phyloP scores from a whole-genome alignment of 2,329 filamentous ascomycete species.

The Plenodomus lindquistii region DNA sequence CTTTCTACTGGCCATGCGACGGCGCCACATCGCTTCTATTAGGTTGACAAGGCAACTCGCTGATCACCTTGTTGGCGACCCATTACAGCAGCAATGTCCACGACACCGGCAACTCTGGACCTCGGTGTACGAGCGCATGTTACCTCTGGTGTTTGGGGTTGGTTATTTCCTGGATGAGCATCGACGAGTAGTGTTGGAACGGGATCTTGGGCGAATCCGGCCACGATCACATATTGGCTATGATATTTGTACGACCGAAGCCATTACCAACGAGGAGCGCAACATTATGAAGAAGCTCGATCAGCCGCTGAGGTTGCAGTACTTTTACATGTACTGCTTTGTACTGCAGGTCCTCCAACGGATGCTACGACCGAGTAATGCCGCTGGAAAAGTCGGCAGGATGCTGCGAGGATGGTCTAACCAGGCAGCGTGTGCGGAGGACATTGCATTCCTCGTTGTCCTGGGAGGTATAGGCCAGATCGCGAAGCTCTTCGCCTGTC shows the following conservation, averaged over 20 bases:
- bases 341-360: slow-evolving; percentile 39
- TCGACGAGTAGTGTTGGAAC: slow-evolving; percentile 33
- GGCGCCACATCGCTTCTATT: slow-evolving; percentile 41
- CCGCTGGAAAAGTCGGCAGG: slow-evolving; percentile 34
- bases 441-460: slow-evolving; percentile 42
- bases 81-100: slow-evolving; percentile 27
- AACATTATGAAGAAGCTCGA: slow-evolving; percentile 38
- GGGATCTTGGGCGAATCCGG: slow-evolving; percentile 40
- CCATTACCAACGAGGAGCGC: slow-evolving; percentile 33
- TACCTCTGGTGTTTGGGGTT: slow-evolving; percentile 43
- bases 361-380: slow-evolving; percentile 36
- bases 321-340: slow-evolving; percentile 45
- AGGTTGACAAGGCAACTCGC: slow-evolving; percentile 40
- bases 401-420: slow-evolving; percentile 38
- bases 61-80: slow-evolving; percentile 37
- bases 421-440: slow-evolving; percentile 39
- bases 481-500: slow-evolving; percentile 39
- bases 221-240: slow-evolving; percentile 40
- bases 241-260: slow-evolving; percentile 37
- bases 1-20: slow-evolving; percentile 40
- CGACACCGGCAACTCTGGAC: slow-evolving; percentile 40
- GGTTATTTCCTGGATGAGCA: slow-evolving; percentile 45
- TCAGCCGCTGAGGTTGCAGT: slow-evolving; percentile 38
- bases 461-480: slow-evolving; percentile 41
- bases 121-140: slow-evolving; percentile 43